A percentile compares a stretch with the other conserved stretches of the same genome.
These are phyloP conservation scores for Reticulomyxa filosa DNA, from an alignment of 78 protist genomes.

Conservation along the genomic window DNA sequence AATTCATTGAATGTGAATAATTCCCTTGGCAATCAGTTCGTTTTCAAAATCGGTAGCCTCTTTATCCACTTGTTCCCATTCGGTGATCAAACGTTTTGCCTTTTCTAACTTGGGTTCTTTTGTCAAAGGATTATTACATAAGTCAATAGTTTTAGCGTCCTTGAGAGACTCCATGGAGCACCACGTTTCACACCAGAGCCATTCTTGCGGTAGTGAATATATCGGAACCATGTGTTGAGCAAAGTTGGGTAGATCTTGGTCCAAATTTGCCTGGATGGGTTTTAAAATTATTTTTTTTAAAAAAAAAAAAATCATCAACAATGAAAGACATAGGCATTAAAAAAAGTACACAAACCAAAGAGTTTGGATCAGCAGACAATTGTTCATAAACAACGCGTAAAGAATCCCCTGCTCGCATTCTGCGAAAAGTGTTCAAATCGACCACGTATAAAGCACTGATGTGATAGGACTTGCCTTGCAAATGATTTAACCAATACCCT, in stretches of 20 bases:
- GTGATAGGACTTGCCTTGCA: constrained; percentile 71
- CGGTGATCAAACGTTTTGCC: constrained; percentile 42
- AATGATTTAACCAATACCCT: constrained; percentile 73
- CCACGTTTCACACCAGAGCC: constrained; percentile 98
- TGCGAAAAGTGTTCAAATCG: constrained; percentile 67
- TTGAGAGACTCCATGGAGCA: constrained; percentile 11
- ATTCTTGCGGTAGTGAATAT: constrained; percentile 79
- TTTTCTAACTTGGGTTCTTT: constrained; percentile 75
- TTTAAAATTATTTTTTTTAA: no score
- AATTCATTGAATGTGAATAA: no score
- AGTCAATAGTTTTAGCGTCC: constrained; percentile 85
- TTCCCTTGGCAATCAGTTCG: no score
- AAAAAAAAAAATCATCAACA: no score
- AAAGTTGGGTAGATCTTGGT: constrained; percentile 93
- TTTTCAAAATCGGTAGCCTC: no score
- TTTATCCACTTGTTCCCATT: no score
- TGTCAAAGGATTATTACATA: constrained; percentile 93
- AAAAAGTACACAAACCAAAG: no score
- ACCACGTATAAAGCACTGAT: constrained; percentile 86
- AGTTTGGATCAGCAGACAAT: constrained; percentile 46
- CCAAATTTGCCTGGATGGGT: no score
- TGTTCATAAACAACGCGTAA: constrained; percentile 55
- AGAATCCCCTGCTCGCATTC: constrained; percentile 53
- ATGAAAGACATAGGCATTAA: no score
- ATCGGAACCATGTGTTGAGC: constrained; percentile 67